A percentile compares a stretch with the other conserved stretches of the same genome.
These are phyloP conservation scores for Heliosperma pusillum DNA, from an alignment of 148 eudicot species.

Conservation along the genomic window DNA sequence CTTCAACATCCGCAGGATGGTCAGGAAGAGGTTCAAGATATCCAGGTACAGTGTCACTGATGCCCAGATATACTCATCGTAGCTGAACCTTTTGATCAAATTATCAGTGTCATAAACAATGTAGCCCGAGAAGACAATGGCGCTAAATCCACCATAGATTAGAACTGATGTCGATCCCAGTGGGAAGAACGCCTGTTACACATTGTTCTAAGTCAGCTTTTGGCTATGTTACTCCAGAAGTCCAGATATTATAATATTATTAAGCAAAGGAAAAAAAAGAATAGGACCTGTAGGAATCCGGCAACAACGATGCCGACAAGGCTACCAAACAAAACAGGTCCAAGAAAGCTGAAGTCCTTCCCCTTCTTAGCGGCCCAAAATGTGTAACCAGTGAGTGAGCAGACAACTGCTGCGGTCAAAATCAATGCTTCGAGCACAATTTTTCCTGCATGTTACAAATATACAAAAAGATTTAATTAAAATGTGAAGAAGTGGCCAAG, in stretches of 20 bases:
- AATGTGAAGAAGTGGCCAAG: constrained; percentile 6
- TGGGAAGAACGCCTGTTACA: constrained; percentile 80
- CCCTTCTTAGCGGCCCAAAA: constrained; percentile 99
- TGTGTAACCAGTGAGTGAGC: constrained; percentile 79
- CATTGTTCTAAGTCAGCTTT: constrained; percentile 15
- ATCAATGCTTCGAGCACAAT: constrained; percentile 94
- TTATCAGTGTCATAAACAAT: constrained; percentile 86
- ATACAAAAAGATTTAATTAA: neutral
- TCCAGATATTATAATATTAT: neutral
- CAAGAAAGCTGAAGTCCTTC: constrained; percentile 87
- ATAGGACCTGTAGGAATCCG: constrained; percentile 69
- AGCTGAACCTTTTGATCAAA: constrained; percentile 92
- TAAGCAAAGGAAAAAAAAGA: neutral
- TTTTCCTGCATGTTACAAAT: constrained; percentile 49
- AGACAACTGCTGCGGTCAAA: constrained; percentile 77
- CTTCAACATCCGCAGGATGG: constrained; percentile 77
- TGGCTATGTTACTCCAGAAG: neutral
- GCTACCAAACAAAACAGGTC: constrained; percentile 89
- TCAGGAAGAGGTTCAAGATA: constrained; percentile 81
- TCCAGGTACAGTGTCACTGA: constrained; percentile 92
- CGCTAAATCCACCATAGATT: constrained; percentile 67
- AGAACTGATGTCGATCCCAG: constrained; percentile 68
- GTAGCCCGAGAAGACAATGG: constrained; percentile 86
- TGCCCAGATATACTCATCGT: constrained; percentile 96
- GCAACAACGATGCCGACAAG: constrained; percentile 62